Evolutionary conservation across 495 filamentous ascomycete genomes (phyloP).

Genomic region (Podospora sp.): DNA sequence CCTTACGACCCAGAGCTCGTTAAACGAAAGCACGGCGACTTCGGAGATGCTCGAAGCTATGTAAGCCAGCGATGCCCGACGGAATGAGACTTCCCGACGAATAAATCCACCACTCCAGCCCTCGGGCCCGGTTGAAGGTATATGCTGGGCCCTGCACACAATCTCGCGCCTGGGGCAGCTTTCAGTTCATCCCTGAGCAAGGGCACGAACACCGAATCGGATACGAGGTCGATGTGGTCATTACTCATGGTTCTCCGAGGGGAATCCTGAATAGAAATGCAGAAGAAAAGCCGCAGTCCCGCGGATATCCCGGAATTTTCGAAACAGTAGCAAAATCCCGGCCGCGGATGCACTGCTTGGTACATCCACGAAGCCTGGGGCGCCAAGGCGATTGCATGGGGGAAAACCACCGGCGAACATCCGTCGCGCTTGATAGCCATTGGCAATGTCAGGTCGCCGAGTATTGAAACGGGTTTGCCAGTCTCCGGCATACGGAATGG

Average conservation of each 20-base stretch:
- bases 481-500: constrained; percentile 18
- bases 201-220: neutral
- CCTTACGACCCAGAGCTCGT: neutral
- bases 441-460: constrained; percentile 44
- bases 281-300: constrained; percentile 49
- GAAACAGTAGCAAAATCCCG: constrained; percentile 51
- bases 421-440: constrained; percentile 45
- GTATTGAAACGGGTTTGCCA: constrained; percentile 47
- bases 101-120: neutral
- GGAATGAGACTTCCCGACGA: neutral
- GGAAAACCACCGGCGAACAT: constrained; percentile 28
- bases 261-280: constrained; percentile 55
- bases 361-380: constrained; percentile 78
- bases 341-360: constrained; percentile 68
- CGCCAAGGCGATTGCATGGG: constrained; percentile 60
- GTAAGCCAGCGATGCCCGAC: neutral
- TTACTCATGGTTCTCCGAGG: constrained; percentile 74
- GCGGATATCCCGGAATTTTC: constrained; percentile 52
- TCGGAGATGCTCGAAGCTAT: neutral
- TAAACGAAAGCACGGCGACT: neutral
- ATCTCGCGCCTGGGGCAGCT: neutral
- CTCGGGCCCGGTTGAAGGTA: neutral
- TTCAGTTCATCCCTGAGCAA: constrained; percentile 35
- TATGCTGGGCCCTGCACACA: neutral
- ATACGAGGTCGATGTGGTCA: constrained; percentile 58